phyloP scores from a whole-genome alignment of 495 filamentous ascomycete genomes.

The Tuber melanosporum region DNA sequence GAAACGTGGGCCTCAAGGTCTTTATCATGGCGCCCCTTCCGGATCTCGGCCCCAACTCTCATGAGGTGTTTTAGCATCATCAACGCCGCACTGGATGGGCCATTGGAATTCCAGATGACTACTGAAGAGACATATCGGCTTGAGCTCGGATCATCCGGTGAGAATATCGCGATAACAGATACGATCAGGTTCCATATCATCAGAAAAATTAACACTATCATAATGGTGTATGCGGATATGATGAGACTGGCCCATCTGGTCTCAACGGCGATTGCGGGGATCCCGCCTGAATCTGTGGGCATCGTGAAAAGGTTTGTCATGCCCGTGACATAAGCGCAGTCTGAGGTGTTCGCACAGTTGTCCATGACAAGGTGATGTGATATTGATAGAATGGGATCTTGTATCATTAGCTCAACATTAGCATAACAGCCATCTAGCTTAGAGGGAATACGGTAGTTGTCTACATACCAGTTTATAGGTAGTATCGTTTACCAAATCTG shows the following conservation, averaged over 20 bases:
- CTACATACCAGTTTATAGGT: neutral
- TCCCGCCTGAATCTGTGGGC: neutral
- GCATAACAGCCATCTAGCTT: neutral
- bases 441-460: too few species aligned
- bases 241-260: neutral
- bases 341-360: neutral
- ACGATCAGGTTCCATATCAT: neutral
- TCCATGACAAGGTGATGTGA: neutral
- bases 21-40: too few species aligned
- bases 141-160: accelerated
- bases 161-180: neutral
- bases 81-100: neutral
- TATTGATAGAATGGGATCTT: neutral
- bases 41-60: neutral
- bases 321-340: neutral
- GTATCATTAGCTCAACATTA: neutral
- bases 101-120: neutral
- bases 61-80: neutral
- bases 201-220: neutral
- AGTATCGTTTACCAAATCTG: neutral
- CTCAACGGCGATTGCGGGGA: neutral
- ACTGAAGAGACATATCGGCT: neutral
- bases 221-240: neutral
- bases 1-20: too few species aligned
- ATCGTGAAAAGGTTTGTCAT: neutral